Conservation (phyloP, 306 rosid species). For the Rosa chinensis region DNA sequence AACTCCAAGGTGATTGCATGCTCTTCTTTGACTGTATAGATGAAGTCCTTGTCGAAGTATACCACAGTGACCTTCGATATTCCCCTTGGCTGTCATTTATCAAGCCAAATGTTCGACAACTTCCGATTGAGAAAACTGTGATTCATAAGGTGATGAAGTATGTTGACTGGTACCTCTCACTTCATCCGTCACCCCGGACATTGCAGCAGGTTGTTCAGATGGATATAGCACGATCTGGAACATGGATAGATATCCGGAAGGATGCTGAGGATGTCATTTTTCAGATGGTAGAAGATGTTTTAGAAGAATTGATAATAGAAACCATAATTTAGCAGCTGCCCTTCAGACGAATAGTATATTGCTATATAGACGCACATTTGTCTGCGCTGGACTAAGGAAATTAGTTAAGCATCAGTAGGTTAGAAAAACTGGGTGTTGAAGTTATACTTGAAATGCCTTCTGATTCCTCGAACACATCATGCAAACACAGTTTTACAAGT, state of each 20-base stretch:
- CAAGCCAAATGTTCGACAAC: conserved; percentile 29
- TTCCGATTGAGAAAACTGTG: conserved; percentile 38
- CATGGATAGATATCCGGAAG: conserved; percentile 51
- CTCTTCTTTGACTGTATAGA: conserved; percentile 49
- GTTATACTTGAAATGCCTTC: not conserved
- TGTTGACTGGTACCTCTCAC: conserved; percentile 35
- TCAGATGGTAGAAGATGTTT: conserved; percentile 48
- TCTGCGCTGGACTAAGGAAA: not conserved
- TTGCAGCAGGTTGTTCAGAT: conserved; percentile 42
- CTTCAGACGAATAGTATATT: not conserved
- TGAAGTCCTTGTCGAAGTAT: conserved; percentile 49
- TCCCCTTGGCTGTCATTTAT: conserved; percentile 35
- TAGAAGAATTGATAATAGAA: conserved; percentile 58
- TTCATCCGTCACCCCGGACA: conserved; percentile 29
- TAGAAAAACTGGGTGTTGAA: not conserved
- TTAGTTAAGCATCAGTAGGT: not conserved
- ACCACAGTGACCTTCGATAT: conserved; percentile 37
- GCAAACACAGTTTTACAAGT: not conserved
- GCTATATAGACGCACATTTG: too few relatives aligned
- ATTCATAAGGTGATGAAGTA: conserved; percentile 42
- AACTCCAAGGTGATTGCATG: conserved; percentile 30
- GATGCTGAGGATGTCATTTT: conserved; percentile 42
- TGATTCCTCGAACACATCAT: not conserved
- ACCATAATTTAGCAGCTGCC: conserved; percentile 21
- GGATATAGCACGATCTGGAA: conserved; percentile 43